Evolutionary conservation across 2,329 filamentous ascomycete species (phyloP).

Genomic region (Basipetospora chlamydospora): DNA sequence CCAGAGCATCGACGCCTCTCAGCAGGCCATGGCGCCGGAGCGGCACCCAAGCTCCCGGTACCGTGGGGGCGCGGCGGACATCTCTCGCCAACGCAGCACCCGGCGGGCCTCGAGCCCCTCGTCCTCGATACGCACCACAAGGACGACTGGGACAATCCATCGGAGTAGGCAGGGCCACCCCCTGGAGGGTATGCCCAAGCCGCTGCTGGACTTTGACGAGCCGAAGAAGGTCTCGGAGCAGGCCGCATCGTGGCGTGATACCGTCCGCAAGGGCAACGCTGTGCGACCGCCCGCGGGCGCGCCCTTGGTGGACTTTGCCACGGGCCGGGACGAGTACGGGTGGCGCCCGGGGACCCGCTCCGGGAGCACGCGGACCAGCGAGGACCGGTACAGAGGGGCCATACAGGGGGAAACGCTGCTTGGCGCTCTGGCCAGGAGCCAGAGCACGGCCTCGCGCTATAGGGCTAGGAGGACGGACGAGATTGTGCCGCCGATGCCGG

Average conservation of each 20-base stretch:
- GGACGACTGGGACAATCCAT: slow-evolving; percentile 7
- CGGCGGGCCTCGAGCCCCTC: slow-evolving; percentile 8
- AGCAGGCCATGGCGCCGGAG: background rate
- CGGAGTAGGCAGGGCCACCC: slow-evolving; percentile 11
- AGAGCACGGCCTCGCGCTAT: background rate
- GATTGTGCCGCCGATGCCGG: slow-evolving; percentile 3
- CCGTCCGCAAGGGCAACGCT: slow-evolving; percentile 35
- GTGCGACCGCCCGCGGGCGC: slow-evolving; percentile 25
- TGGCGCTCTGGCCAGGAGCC: slow-evolving; percentile 1
- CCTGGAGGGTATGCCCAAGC: slow-evolving; percentile 29
- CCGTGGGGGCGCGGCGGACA: slow-evolving; percentile 9
- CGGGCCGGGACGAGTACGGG: slow-evolving; percentile 10
- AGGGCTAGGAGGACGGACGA: background rate
- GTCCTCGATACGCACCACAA: slow-evolving; percentile 14
- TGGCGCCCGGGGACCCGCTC: background rate
- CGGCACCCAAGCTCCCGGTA: slow-evolving; percentile 11
- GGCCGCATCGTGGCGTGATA: slow-evolving; percentile 35
- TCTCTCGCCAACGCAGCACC: slow-evolving; percentile 7
- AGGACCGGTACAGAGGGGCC: background rate
- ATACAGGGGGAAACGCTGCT: slow-evolving; percentile 3
- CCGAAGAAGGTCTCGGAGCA: slow-evolving; percentile 44
- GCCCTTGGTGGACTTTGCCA: slow-evolving; percentile 32
- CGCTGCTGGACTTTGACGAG: slow-evolving; percentile 50
- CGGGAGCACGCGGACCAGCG: background rate
- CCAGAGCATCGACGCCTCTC: slow-evolving; percentile 20